Evolutionary conservation across 805 yeast species (phyloP).

Genomic region (Ogataea salicorniae): DNA sequence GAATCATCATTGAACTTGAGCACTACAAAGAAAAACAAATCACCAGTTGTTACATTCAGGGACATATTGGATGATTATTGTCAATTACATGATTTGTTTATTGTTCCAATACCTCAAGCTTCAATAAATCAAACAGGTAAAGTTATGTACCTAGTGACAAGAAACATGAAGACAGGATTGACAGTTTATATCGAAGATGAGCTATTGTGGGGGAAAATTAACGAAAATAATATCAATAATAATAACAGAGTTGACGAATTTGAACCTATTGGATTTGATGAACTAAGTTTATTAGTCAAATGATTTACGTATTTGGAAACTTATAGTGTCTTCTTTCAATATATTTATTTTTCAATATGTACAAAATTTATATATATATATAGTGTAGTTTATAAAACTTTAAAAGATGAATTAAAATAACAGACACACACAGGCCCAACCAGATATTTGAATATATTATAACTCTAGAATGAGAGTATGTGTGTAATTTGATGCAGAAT

Average conservation of each 20-base stretch:
- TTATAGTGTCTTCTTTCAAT: background rate
- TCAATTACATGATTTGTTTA: constrained; percentile 39
- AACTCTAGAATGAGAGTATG: background rate
- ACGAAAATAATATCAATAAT: background rate
- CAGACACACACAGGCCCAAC: background rate
- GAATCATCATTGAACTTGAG: background rate
- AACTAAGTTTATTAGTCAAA: constrained; percentile 12
- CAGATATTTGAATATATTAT: background rate
- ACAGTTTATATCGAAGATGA: constrained; percentile 56
- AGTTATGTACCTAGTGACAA: constrained; percentile 39
- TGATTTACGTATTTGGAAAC: background rate
- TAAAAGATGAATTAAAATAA: background rate
- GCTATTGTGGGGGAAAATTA: constrained; percentile 40
- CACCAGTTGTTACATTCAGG: constrained; percentile 40
- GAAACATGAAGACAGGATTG: constrained; percentile 30
- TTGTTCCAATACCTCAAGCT: constrained; percentile 32
- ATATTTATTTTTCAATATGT: constrained; percentile 6
- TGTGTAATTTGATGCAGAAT: too few species aligned
- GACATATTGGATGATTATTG: constrained; percentile 67
- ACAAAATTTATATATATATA: background rate
- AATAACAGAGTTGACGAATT: constrained; percentile 21
- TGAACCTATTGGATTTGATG: constrained; percentile 39
- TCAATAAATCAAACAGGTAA: constrained; percentile 29
- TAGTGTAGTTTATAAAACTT: background rate
- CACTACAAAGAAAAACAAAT: constrained; percentile 18